Evolutionary conservation across 805 yeast genomes (phyloP).

Genomic region (Kuraishia piskuri): DNA sequence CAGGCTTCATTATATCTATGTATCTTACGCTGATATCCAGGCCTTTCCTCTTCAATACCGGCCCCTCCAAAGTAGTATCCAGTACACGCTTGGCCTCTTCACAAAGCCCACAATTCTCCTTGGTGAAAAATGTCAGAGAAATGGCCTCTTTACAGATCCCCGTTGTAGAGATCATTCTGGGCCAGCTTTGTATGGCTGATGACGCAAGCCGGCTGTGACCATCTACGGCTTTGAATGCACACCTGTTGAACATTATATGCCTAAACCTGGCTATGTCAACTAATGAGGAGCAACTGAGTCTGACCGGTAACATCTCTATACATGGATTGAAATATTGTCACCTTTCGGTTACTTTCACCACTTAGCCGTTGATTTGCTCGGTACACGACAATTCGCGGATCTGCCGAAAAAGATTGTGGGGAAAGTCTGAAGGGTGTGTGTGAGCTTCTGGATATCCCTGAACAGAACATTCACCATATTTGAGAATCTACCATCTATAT

Average conservation of each 20-base stretch:
- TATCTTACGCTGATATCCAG: constrained; percentile 26
- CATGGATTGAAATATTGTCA: neutral
- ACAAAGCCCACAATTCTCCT: constrained; percentile 62
- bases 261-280: too few relatives aligned
- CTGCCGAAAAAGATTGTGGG: too few relatives aligned
- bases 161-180: neutral
- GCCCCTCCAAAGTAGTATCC: constrained; percentile 27
- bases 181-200: neutral
- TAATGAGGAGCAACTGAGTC: too few relatives aligned
- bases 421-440: too few relatives aligned
- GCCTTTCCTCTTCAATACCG: constrained; percentile 11
- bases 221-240: neutral
- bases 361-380: neutral
- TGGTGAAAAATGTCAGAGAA: constrained; percentile 53
- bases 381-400: neutral
- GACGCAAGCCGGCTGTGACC: too few relatives aligned
- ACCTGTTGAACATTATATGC: too few relatives aligned
- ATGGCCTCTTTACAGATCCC: constrained; percentile 3
- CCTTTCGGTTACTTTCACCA: neutral
- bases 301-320: too few relatives aligned
- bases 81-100: constrained; percentile 52
- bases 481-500: too few relatives aligned
- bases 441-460: too few relatives aligned
- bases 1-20: constrained; percentile 52
- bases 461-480: too few relatives aligned